Base-by-base conservation (phyloP, 2,329 filamentous ascomycete species). In the Aureobasidium mangrovei region DNA sequence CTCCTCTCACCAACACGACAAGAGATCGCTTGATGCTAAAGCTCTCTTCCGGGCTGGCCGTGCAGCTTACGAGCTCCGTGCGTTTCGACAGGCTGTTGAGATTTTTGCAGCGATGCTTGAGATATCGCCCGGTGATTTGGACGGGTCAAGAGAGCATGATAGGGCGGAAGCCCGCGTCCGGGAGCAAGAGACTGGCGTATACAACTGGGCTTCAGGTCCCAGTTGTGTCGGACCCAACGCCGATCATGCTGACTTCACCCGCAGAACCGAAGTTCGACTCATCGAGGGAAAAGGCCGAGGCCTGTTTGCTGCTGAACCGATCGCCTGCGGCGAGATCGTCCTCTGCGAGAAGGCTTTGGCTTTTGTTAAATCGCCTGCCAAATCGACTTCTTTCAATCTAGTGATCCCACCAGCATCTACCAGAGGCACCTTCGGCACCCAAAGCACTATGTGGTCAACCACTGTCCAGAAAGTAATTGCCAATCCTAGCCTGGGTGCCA, bases 331-430 rank as follows among this genome's bases (percentile, higher is more conserved):
- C 9, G 49, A 53, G 4, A 44, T 57, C 4, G 41, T 61, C 7
- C 53, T 56, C 7, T 41, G 55, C 7, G 60, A 67, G 53, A 65
- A 65, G 35, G 62, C 63, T 0, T 18, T 52, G 26, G 48, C 39
- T 26, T 54, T 46, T 38, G 59, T 31, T 35, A 62, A 29, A 54
- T 61, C 32, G 53, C 60, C 29, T 44, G 57, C 27, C 51, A 55
- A 55, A 41, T 38, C 48, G 4, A 12, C 42, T 24, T 42, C 18
- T 12, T 42, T 52, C 10, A 40, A 51, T 28, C 31, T 52, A 7
- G 48, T 52, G 9, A 43, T 52, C 3, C 39, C 48, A 7, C 39
- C 48, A 18, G 24, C 31, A 24, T 4, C 56, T 43, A 26, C 46
- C 52, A 18, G 53, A 36, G 12, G 60, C 4, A 42, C 48, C 1